Conservation (phyloP, 768 basidiomycete species). For the Boletus coccyginus region DNA sequence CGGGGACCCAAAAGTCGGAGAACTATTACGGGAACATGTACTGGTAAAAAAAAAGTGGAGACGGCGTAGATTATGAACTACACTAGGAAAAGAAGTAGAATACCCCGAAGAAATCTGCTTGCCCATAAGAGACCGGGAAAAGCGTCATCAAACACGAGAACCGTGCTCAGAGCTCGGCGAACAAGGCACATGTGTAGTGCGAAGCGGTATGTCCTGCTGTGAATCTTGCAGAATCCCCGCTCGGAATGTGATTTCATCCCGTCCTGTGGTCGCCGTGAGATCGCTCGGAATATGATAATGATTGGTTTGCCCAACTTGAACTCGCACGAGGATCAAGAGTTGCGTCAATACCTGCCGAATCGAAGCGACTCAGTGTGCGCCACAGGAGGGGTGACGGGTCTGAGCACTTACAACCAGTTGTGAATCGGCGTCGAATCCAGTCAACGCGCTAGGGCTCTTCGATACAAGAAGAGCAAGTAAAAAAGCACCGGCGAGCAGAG, state of each 20-base stretch:
- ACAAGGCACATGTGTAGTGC: too few relatives aligned
- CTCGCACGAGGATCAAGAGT: not conserved
- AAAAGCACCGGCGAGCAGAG: too few relatives aligned
- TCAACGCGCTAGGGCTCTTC: not conserved
- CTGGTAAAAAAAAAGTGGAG: too few relatives aligned
- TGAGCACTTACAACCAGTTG: not conserved
- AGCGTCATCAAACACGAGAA: not conserved
- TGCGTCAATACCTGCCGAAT: not conserved
- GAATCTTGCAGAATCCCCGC: not conserved
- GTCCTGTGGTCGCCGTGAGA: not conserved
- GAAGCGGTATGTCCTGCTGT: not conserved
- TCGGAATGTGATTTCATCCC: not conserved
- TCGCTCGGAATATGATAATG: not conserved
- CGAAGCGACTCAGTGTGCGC: not conserved
- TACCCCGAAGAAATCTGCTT: too few relatives aligned
- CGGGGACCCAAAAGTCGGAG: not conserved
- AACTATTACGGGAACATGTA: too few relatives aligned
- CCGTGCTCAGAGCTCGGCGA: not conserved
- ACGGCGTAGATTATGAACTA: too few relatives aligned
- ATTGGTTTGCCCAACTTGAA: not conserved
- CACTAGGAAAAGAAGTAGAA: too few relatives aligned
- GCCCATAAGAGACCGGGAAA: not conserved
- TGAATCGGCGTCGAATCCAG: not conserved
- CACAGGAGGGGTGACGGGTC: too few relatives aligned
- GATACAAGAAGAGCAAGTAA: not conserved